Evolutionary conservation across 768 basidiomycete genomes (phyloP), one percentile per base, ranked within the genome.

Genomic region (Plicaturopsis crispa): DNA sequence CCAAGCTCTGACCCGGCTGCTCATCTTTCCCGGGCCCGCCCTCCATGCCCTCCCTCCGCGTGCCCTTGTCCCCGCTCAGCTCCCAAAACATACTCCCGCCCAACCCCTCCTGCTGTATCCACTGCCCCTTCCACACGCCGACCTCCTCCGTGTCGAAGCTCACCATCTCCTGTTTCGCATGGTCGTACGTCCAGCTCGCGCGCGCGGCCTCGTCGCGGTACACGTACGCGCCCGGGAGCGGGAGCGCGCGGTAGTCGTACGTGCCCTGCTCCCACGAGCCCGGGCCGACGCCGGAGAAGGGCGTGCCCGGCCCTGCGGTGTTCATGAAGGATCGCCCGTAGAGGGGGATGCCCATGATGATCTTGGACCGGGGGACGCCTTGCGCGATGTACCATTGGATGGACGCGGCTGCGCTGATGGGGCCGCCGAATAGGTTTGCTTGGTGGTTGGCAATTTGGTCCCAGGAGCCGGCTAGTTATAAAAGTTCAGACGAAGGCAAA

Each of bases 21-120:
- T 70, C 67, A 19, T 82, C 82, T 58, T 91, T 91, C 2, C 86
- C 87, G 1, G 62, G 68, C 2, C 85, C 84, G 6, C 62, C 60
- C 46, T 89, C 85, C 76, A 88, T 80, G 11, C 75, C 84, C 26
- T 83, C 76, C 36, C 84, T 72, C 21, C 56, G 48, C 4, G 62
- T 62, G 1, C 76, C 76, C 56, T 90, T 89, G 62, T 97, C 94
- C 2, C 88, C 90, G 48, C 82, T 84, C 30, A 94, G 66, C 56
- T 93, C 89, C 89, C 88, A 91, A 48, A 83, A 83, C 96, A 99
- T 99, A 39, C 84, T 85, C 0, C 96, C 96, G 5, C 86, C 88
- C 4, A 98, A 63, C 0, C 76, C 74, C 52, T 83, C 74, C 24
- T 73, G 69, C 49, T 65, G 66, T 53, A 98, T 91, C 65, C 83